Conservation (phyloP, 768 basidiomycete species). For the Pulveroboletus frians region DNA sequence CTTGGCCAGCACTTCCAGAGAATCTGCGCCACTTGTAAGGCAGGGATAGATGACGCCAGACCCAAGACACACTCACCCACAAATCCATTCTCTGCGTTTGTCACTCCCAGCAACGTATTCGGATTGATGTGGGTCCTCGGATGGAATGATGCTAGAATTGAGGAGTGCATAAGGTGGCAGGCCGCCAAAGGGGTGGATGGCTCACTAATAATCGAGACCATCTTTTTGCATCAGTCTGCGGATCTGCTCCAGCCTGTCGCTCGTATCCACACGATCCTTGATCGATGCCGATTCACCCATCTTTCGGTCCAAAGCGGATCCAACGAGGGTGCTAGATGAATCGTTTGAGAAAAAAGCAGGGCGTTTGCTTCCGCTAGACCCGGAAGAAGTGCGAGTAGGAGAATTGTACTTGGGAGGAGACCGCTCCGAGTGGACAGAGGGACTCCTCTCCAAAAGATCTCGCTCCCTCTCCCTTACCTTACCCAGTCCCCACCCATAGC, state of each 20-base stretch:
- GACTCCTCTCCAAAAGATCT: slow-evolving; percentile 31
- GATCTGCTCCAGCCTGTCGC: slow-evolving; percentile 54
- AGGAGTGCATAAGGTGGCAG: slow-evolving; percentile 7
- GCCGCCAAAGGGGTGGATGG: slow-evolving; percentile 11
- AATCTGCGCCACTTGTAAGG: slow-evolving; percentile 40
- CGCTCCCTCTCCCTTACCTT: slow-evolving; percentile 45
- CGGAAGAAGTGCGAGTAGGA: slow-evolving; percentile 35
- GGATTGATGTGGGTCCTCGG: slow-evolving; percentile 78
- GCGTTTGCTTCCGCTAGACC: slow-evolving; percentile 37
- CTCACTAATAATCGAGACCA: slow-evolving; percentile 71
- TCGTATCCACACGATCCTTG: slow-evolving; percentile 51
- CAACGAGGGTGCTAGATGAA: slow-evolving; percentile 69
- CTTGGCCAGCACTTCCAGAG: slow-evolving; percentile 63
- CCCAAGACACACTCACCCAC: slow-evolving; percentile 49
- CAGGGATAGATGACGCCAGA: slow-evolving; percentile 22
- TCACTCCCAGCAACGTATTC: slow-evolving; percentile 77
- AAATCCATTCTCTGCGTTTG: slow-evolving; percentile 73
- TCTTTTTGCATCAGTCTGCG: slow-evolving; percentile 65
- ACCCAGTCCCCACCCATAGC: slow-evolving; percentile 69
- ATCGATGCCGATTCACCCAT: slow-evolving; percentile 56
- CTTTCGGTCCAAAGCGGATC: slow-evolving; percentile 67
- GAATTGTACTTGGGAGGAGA: slow-evolving; percentile 31
- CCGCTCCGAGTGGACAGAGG: slow-evolving; percentile 35
- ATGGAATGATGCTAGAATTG: slow-evolving; percentile 59
- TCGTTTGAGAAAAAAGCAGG: slow-evolving; percentile 49